These are phyloP conservation scores for Candida sp. DNA, from an alignment of 1,139 yeast genomes.

Conservation along the genomic window DNA sequence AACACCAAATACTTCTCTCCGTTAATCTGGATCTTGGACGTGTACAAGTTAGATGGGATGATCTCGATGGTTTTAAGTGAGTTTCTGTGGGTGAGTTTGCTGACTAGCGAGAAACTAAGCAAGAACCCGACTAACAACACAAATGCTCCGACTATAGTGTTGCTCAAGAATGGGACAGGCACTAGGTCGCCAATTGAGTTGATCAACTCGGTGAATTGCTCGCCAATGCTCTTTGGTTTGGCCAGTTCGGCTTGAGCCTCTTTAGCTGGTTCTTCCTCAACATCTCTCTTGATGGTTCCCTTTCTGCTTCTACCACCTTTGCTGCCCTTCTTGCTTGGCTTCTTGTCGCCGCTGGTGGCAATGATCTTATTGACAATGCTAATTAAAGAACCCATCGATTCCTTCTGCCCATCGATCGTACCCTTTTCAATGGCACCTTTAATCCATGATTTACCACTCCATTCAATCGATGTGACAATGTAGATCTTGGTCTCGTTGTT, in stretches of 20 bases:
- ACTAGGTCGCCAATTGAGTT: constrained; percentile 32
- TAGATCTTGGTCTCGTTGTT: constrained; percentile 67
- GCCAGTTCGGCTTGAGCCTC: constrained; percentile 9
- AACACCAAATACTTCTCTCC: constrained; percentile 48
- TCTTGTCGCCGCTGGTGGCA: constrained; percentile 13
- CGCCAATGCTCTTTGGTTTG: constrained; percentile 16
- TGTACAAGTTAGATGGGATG: constrained; percentile 13
- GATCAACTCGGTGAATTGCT: constrained; percentile 27
- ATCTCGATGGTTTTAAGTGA: constrained; percentile 8
- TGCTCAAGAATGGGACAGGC: constrained; percentile 33
- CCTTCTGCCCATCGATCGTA: constrained; percentile 87
- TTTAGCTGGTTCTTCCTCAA: constrained; percentile 12
- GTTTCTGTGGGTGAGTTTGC: constrained; percentile 4
- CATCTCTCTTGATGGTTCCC: constrained; percentile 19
- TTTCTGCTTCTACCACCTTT: constrained; percentile 26
- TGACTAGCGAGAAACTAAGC: constrained; percentile 9
- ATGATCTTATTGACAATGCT: constrained; percentile 60
- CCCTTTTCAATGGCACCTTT: constrained; percentile 94
- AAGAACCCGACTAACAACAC: constrained; percentile 20
- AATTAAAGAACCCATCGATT: constrained; percentile 61
- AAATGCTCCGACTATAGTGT: constrained; percentile 27
- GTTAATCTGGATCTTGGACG: constrained; percentile 32
- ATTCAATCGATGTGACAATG: constrained; percentile 72
- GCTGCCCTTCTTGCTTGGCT: constrained; percentile 13
- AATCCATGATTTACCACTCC: constrained; percentile 96